A percentile compares a stretch with the other conserved stretches of the same genome.
phyloP scores from a whole-genome alignment of 1,139 yeast genomes.

The Blastobotrys persicus region DNA sequence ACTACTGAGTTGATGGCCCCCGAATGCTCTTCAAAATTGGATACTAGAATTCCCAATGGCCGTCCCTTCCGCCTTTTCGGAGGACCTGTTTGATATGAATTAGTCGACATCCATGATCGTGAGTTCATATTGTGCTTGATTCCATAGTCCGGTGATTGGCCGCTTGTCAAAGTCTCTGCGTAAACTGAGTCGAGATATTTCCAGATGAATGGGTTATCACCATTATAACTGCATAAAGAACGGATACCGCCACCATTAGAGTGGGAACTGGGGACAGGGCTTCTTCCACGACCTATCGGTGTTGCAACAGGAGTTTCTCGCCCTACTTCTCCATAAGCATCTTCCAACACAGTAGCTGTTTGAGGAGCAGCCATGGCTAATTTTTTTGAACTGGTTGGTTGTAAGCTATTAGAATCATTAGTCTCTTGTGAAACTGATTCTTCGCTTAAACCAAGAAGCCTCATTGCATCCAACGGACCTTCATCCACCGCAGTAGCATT shows the following conservation, averaged over 20 bases:
- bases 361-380: not conserved
- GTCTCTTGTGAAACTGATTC: not conserved
- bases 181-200: slow-evolving; percentile 53
- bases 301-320: slow-evolving; percentile 11
- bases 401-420: not conserved
- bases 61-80: slow-evolving; percentile 27
- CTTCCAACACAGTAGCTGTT: slow-evolving; percentile 12
- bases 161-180: slow-evolving; percentile 52
- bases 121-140: slow-evolving; percentile 24
- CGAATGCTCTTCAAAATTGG: slow-evolving; percentile 57
- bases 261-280: slow-evolving; percentile 1
- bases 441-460: not conserved
- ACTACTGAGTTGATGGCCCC: slow-evolving; percentile 54
- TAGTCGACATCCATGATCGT: not conserved
- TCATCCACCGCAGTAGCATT: not conserved
- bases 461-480: slow-evolving; percentile 4
- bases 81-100: slow-evolving; percentile 8
- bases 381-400: not conserved
- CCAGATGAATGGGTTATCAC: slow-evolving; percentile 61
- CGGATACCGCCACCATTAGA: not conserved
- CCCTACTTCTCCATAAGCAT: slow-evolving; percentile 32
- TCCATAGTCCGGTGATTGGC: slow-evolving; percentile 73
- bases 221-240: slow-evolving; percentile 37
- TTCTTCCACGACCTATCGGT: slow-evolving; percentile 1
- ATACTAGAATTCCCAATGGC: slow-evolving; percentile 51